Percentiles rank a stretch among this genome's conserved stretches.
phyloP scores from a whole-genome alignment of 257 asterid species.

The Solanum acaule region DNA sequence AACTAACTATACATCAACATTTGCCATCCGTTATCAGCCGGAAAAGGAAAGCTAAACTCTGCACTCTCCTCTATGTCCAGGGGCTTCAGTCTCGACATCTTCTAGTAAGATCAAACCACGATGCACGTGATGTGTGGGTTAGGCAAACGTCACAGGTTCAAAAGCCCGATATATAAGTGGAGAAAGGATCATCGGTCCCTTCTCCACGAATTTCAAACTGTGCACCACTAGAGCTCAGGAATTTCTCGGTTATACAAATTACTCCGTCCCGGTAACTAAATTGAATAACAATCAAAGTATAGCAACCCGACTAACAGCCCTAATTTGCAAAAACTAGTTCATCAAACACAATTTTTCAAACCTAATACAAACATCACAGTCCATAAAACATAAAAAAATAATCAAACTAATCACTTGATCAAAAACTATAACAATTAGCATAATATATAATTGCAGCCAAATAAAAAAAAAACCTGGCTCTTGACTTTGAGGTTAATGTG shows the following conservation, averaged over 20 bases:
- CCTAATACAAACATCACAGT: neutral
- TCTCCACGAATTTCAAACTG: neutral
- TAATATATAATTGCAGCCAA: neutral
- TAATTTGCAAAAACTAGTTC: neutral
- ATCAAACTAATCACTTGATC: neutral
- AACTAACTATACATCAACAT: neutral
- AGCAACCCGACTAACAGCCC: neutral
- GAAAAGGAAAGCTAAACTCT: neutral
- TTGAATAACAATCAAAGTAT: neutral
- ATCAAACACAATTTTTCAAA: neutral
- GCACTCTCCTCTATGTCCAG: neutral
- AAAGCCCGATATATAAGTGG: neutral
- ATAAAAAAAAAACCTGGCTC: constrained; percentile 23
- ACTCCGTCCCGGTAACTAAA: neutral
- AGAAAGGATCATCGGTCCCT: neutral
- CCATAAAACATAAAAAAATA: neutral
- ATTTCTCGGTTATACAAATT: neutral
- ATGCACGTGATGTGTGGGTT: neutral
- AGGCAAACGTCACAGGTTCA: neutral
- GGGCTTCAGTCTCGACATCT: neutral
- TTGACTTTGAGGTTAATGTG: constrained; percentile 39
- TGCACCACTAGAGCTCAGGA: neutral
- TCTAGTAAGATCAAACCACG: neutral
- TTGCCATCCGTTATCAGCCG: neutral
- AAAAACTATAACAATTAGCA: neutral